These are phyloP conservation scores for Aspergillus tanneri DNA, from an alignment of 2,329 filamentous ascomycete genomes.

Conservation along the genomic window DNA sequence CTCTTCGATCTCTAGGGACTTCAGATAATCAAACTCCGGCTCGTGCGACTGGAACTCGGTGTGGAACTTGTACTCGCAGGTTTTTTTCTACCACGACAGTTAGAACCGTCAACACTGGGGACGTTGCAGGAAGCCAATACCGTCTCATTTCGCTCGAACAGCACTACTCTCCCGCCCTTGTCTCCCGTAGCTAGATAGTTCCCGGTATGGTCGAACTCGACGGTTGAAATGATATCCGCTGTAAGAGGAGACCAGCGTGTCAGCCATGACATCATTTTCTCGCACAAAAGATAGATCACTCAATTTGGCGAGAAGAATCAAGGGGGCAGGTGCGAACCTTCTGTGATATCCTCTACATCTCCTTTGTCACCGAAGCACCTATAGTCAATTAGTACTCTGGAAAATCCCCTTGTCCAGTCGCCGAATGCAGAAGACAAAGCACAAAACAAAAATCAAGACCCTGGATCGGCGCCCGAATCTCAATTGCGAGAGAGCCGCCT, in stretches of 20 bases:
- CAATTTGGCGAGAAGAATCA: no score
- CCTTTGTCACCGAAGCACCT: slow-evolving; percentile 99
- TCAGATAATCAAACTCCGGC: slow-evolving; percentile 98
- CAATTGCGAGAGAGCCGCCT: neutral
- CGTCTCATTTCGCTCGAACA: slow-evolving; percentile 79
- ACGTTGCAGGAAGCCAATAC: slow-evolving; percentile 48
- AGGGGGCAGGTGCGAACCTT: slow-evolving; percentile 59
- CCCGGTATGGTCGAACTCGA: slow-evolving; percentile 54
- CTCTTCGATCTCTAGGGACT: slow-evolving; percentile 98
- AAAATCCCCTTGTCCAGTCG: neutral
- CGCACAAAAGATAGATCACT: no score
- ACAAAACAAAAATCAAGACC: neutral
- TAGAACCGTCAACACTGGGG: slow-evolving; percentile 26
- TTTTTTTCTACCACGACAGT: slow-evolving; percentile 77
- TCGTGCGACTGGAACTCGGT: slow-evolving; percentile 99
- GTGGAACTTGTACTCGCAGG: slow-evolving; percentile 99
- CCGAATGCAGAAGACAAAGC: neutral
- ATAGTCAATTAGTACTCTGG: slow-evolving; percentile 14
- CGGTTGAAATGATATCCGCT: slow-evolving; percentile 55
- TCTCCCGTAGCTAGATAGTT: slow-evolving; percentile 55
- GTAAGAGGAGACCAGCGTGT: slow-evolving; percentile 6
- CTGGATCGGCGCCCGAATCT: neutral
- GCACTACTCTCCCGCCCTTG: slow-evolving; percentile 52
- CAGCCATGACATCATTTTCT: neutral
- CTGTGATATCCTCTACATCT: slow-evolving; percentile 97